These are phyloP conservation scores for Arthrinium puccinioides DNA, from an alignment of 2,329 filamentous ascomycete species.

Conservation along the genomic window DNA sequence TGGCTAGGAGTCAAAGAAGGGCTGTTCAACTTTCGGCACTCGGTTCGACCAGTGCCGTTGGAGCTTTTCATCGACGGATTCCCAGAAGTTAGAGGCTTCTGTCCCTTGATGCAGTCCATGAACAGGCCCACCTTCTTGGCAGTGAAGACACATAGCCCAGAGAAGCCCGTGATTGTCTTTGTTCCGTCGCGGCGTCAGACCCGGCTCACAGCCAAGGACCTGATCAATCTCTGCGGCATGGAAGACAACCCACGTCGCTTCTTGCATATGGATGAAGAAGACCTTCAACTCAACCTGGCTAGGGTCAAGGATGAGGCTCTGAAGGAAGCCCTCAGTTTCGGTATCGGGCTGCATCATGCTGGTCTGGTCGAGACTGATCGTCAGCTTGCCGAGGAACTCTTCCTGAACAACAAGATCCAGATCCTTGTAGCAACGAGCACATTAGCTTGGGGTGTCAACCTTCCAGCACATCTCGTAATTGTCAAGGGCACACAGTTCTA, in stretches of 20 bases:
- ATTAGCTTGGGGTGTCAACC: slow-evolving; percentile 94
- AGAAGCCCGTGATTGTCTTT: slow-evolving; percentile 97
- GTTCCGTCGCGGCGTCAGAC: slow-evolving; percentile 94
- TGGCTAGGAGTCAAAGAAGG: slow-evolving; percentile 97
- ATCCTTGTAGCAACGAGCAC: slow-evolving; percentile 94
- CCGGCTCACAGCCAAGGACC: slow-evolving; percentile 85
- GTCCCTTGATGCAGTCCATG: slow-evolving; percentile 98
- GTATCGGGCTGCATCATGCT: slow-evolving; percentile 94
- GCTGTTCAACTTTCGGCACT: slow-evolving; percentile 95
- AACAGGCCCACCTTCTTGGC: slow-evolving; percentile 94
- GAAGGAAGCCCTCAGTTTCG: slow-evolving; percentile 91
- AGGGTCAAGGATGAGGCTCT: slow-evolving; percentile 90
- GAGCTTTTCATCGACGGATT: slow-evolving; percentile 98
- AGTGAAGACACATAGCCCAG: slow-evolving; percentile 91
- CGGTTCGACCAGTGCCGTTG: slow-evolving; percentile 88
- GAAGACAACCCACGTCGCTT: slow-evolving; percentile 95
- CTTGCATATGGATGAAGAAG: slow-evolving; percentile 89
- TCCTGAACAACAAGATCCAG: slow-evolving; percentile 96
- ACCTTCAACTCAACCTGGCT: slow-evolving; percentile 78
- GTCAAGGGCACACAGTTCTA: slow-evolving; percentile 98
- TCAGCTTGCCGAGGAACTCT: slow-evolving; percentile 86
- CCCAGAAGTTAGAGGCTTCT: slow-evolving; percentile 90
- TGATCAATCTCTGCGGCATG: slow-evolving; percentile 98
- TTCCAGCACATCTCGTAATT: slow-evolving; percentile 92
- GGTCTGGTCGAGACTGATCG: slow-evolving; percentile 93